These are phyloP conservation scores for Paecilomyces fulvus DNA, from an alignment of 2,329 filamentous ascomycete species.

Conservation along the genomic window DNA sequence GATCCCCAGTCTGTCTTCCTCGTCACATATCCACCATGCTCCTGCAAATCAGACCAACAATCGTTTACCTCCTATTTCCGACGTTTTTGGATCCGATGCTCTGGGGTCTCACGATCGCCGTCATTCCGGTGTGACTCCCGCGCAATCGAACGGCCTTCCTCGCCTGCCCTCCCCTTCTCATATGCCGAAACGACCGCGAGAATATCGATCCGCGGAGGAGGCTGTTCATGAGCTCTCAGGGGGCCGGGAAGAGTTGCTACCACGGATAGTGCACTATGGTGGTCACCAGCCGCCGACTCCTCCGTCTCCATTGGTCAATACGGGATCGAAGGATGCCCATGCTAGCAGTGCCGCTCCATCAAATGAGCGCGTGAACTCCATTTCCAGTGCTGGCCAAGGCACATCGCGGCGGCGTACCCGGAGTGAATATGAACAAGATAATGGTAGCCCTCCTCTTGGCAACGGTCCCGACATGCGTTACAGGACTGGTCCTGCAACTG, in stretches of 20 bases:
- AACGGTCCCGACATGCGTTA: slow-evolving; percentile 52
- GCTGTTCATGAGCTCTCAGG: slow-evolving; percentile 83
- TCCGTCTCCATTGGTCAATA: slow-evolving; percentile 54
- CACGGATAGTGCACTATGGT: slow-evolving; percentile 90
- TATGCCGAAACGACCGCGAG: slow-evolving; percentile 57
- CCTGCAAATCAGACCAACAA: slow-evolving; percentile 85
- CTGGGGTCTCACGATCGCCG: slow-evolving; percentile 42
- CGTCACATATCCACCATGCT: slow-evolving; percentile 83
- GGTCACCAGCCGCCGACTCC: slow-evolving; percentile 90
- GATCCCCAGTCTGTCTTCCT: slow-evolving; percentile 71
- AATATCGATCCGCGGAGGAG: slow-evolving; percentile 94
- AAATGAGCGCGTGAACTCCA: slow-evolving; percentile 52
- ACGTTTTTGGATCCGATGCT: slow-evolving; percentile 78
- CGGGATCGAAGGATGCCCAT: slow-evolving; percentile 20
- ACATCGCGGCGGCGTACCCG: slow-evolving; percentile 61
- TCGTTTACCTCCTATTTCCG: slow-evolving; percentile 83
- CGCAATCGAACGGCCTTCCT: slow-evolving; percentile 55
- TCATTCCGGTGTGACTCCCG: slow-evolving; percentile 43
- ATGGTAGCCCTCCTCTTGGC: slow-evolving; percentile 74
- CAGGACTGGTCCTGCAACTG: slow-evolving; percentile 28
- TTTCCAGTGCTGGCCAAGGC: slow-evolving; percentile 18
- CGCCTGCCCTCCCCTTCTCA: slow-evolving; percentile 66
- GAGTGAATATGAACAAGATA: slow-evolving; percentile 84
- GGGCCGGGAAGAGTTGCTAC: slow-evolving; percentile 84
- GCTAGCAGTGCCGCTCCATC: slow-evolving; percentile 47